Evolutionary conservation across 2,329 filamentous ascomycete species (phyloP).

Genomic region (Periconia macrospinosa): DNA sequence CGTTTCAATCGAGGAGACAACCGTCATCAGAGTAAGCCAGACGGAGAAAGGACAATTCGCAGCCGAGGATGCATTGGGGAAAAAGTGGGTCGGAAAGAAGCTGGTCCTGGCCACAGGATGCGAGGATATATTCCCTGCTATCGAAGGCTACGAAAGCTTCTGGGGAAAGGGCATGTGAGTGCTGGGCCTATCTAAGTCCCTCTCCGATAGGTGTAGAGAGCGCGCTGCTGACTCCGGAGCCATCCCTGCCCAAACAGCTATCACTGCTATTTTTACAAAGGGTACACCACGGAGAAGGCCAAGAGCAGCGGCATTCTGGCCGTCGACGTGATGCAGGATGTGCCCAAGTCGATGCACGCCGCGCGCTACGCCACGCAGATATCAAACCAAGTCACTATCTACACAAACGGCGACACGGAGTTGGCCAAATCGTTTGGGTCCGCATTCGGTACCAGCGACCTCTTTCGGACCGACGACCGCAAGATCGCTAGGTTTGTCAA

Average conservation of each 20-base stretch:
- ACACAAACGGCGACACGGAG: no score
- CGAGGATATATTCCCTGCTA: conserved; percentile 51
- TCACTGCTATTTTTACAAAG: conserved; percentile 4
- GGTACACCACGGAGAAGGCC: not conserved
- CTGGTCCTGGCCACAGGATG: conserved; percentile 58
- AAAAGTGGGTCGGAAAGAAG: conserved; percentile 52
- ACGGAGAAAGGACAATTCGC: conserved; percentile 21
- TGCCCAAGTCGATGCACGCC: conserved; percentile 40
- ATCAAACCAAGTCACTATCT: conserved; percentile 44
- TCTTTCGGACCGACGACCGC: conserved; percentile 35
- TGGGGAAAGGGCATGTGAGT: conserved; percentile 55
- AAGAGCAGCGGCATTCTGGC: not conserved
- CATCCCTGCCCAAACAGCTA: not conserved
- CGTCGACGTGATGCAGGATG: conserved; percentile 16
- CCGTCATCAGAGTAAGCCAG: conserved; percentile 20
- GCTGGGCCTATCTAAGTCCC: no score
- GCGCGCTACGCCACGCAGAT: conserved; percentile 51
- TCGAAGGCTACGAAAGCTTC: conserved; percentile 55
- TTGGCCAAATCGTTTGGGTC: not conserved
- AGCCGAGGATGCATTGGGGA: conserved; percentile 43
- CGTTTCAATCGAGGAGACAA: no score
- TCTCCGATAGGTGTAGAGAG: not conserved
- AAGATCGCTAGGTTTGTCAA: no score
- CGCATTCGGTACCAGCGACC: conserved; percentile 27
- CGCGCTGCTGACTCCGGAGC: no score